Conservation (phyloP, 2,329 filamentous ascomycete genomes). For the Scedosporium aurantiacum region DNA sequence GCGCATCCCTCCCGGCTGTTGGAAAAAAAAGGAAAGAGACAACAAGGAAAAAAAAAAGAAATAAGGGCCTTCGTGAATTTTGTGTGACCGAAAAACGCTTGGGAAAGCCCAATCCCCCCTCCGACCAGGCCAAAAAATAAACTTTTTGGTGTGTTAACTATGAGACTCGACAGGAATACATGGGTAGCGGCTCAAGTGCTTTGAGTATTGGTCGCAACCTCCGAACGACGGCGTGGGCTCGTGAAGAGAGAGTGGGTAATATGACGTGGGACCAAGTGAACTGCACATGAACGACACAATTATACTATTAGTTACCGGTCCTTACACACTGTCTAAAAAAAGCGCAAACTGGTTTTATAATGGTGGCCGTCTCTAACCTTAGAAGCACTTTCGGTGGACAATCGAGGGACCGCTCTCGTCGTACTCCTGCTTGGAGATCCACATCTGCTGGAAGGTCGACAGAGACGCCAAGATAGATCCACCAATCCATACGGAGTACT, state of each 20-base stretch:
- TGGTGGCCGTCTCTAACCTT: slow-evolving; percentile 53
- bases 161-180: slow-evolving; percentile 39
- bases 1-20: slow-evolving; percentile 29
- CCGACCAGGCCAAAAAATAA: slow-evolving; percentile 38
- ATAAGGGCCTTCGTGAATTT: slow-evolving; percentile 9
- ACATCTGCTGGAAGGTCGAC: slow-evolving; percentile 99
- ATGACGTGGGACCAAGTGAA: slow-evolving; percentile 3
- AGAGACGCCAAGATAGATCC: slow-evolving; percentile 99
- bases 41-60: slow-evolving; percentile 2
- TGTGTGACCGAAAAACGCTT: slow-evolving; percentile 7
- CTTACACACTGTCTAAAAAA: slow-evolving; percentile 1
- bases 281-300: background rate
- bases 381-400: slow-evolving; percentile 99
- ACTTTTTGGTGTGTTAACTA: slow-evolving; percentile 40
- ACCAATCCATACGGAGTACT: slow-evolving; percentile 99
- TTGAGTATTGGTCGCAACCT: slow-evolving; percentile 31
- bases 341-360: background rate
- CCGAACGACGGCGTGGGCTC: slow-evolving; percentile 25
- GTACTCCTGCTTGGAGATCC: slow-evolving; percentile 99
- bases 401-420: slow-evolving; percentile 99
- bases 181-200: slow-evolving; percentile 28
- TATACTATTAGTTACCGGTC: slow-evolving; percentile 1
- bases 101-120: slow-evolving; percentile 33
- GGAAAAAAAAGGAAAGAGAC: slow-evolving; percentile 29
- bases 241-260: slow-evolving; percentile 1